phyloP scores from a whole-genome alignment of 2,329 filamentous ascomycete genomes.

The Colletotrichum trifolii region DNA sequence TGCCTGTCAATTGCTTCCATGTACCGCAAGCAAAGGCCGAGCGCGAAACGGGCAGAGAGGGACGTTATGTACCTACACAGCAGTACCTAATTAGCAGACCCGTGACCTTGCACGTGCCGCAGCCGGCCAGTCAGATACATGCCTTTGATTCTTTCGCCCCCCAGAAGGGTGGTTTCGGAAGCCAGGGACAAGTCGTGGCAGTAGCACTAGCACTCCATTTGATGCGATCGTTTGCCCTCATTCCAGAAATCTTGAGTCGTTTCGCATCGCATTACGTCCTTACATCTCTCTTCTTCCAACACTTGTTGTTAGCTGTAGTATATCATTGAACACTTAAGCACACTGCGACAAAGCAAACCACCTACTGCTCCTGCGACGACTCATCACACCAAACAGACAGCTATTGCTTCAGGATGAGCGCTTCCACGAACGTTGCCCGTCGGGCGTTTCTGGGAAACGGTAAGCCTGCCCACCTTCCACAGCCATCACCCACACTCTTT shows the following conservation, averaged over 20 bases:
- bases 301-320: constrained; percentile 28
- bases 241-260: constrained; percentile 33
- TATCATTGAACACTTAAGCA: not conserved
- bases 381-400: no score
- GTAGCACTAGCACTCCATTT: constrained; percentile 36
- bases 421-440: constrained; percentile 65
- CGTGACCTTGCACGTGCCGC: constrained; percentile 33
- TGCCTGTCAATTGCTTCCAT: not conserved
- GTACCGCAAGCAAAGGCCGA: constrained; percentile 24
- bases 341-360: no score
- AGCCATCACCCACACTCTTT: constrained; percentile 23
- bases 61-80: not conserved
- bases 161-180: constrained; percentile 34
- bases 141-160: constrained; percentile 16
- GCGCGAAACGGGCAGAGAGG: constrained; percentile 2
- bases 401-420: constrained; percentile 58
- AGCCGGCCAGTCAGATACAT: not conserved
- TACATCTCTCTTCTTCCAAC: constrained; percentile 27
- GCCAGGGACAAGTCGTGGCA: constrained; percentile 34
- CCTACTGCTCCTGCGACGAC: no score
- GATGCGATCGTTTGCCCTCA: constrained; percentile 36
- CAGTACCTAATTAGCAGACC: not conserved
- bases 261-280: constrained; percentile 31
- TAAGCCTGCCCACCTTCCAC: constrained; percentile 45
- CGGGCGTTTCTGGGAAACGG: constrained; percentile 63